Evolutionary conservation across 2,329 filamentous ascomycete species (phyloP), one percentile per base, ranked within the genome.

Genomic region (Phaeoacremonium minimum): DNA sequence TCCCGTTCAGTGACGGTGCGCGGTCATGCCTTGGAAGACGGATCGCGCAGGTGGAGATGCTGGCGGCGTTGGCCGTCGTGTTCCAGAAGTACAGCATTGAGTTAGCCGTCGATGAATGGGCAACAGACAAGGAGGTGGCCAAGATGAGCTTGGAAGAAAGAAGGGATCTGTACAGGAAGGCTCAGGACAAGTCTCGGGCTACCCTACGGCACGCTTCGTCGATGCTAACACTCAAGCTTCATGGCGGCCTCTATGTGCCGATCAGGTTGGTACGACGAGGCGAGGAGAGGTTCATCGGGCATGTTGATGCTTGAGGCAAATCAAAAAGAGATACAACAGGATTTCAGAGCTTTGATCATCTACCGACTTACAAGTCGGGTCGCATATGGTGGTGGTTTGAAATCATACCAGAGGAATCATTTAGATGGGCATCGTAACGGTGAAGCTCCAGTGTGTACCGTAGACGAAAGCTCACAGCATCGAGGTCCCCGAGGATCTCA

Each of bases 141-240:
- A 46, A 40, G 30, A 80, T 80, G 76, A 54, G 53, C 17, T 43
- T 44, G 6, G 56, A 58, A 18, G 59, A 69, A 49, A 71, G 68
- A 54, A 63, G 62, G 28, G 61, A 56, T 34, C 46, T 85, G 13
- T 90, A 87, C 64, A 57, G 61, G 41, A 75, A 72, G 57, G 84
- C 84, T 22, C 73, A 77, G 48, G 58, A 64, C 16, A 68, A 69
- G 50, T 74, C 75, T 18, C 60, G 71, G 41, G 55, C 63, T 35
- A 67, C 74, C 36, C 52, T 88, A 33, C 60, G 58, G 38, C 61
- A 66, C 19, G 79, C 83, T 47, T 69, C 63, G 18, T 75, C 74
- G n/a, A 59, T 86, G 38, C 70, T 91, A 42, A 89, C 86, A 41
- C 64, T 91, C 46, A 85, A 87, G 62, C 66, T 91, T 57, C 69